These are phyloP conservation scores for Gossypium schwendimanii DNA, from an alignment of 441 rosid genomes.

Conservation along the genomic window DNA sequence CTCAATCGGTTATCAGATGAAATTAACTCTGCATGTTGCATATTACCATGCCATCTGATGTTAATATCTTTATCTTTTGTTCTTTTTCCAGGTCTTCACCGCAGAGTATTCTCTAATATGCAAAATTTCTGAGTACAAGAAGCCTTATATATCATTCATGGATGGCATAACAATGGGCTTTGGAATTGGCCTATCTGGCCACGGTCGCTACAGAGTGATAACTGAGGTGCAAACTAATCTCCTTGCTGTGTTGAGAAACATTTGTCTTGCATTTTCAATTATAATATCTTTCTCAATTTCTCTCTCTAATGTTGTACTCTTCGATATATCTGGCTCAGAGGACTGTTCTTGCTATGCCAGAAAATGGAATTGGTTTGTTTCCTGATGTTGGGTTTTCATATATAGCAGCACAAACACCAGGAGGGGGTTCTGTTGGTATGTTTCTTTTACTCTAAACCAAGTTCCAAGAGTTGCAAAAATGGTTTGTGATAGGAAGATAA, in stretches of 20 bases:
- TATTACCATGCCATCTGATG: not conserved
- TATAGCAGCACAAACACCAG: constrained; percentile 81
- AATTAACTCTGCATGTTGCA: not conserved
- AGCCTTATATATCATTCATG: constrained; percentile 81
- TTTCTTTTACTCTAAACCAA: constrained; percentile 2
- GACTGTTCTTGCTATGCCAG: constrained; percentile 94
- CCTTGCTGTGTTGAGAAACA: constrained; percentile 3
- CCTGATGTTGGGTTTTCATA: constrained; percentile 93
- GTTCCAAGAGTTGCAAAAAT: not conserved
- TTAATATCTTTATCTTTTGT: constrained; percentile 11
- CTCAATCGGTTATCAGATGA: not conserved
- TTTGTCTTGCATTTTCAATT: not conserved
- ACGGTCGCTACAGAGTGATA: constrained; percentile 72
- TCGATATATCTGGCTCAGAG: constrained; percentile 33
- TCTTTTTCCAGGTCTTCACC: constrained; percentile 53
- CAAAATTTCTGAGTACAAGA: constrained; percentile 77
- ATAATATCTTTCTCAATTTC: not conserved
- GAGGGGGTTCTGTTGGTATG: constrained; percentile 85
- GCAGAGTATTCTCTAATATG: constrained; percentile 88
- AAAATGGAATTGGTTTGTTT: constrained; percentile 90
- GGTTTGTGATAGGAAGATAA: not conserved
- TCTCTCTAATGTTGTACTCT: not conserved
- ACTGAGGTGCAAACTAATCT: constrained; percentile 55
- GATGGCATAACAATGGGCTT: constrained; percentile 96
- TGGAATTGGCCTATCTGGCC: constrained; percentile 91